Base-by-base conservation (phyloP, 148 eudicot species). In the Rhododendron ferrugineum region DNA sequence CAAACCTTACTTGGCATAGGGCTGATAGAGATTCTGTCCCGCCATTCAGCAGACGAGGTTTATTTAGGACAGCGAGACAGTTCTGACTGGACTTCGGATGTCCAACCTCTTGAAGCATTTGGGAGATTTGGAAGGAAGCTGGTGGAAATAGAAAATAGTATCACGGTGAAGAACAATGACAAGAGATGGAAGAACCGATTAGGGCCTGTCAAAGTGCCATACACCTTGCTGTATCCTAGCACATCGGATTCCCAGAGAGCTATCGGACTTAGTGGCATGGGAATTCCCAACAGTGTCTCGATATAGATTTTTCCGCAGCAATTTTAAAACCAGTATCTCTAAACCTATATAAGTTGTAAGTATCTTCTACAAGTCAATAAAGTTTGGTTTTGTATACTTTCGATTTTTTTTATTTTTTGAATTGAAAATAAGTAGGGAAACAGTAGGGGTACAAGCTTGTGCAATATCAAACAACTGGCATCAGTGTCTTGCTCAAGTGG, bases 181-280 rank as follows among this genome's bases (percentile, higher is more conserved):
- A 11, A 40, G 40, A 86, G 82, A 44, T 68, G 28, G 74, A 88
- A 74, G 75, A 88, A 88, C 84, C 60, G 90, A 28, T 16, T 34
- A 22, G 90, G 90, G 11, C 88, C 90, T 5, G 90, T 56, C 52
- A 79, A 83, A 46, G 44, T 88, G 78, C 87, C 89, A 5, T 88
- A 88, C 75, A 82, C 87, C 34, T 54, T 85, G 85, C 83, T 88
- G 18, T 85, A 85, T 30, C 74, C 74, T 28, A 68, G 74, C 36
- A 68, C 74, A 5, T 68, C 74, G 16, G 5, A 28, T 68, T 30
- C 74, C 18, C 36, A 28, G 7, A 28, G 0, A 68, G 74, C 74
- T 68, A 11, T 68, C 0, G 74, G 74, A 68, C 74, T 68, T 28
- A 68, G 74, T 13, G 74, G 74, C 74, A 68, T 3, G 74, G 74